These are phyloP conservation scores for Ceratocystis albifundus DNA, from an alignment of 2,329 filamentous ascomycete genomes.

Conservation along the genomic window DNA sequence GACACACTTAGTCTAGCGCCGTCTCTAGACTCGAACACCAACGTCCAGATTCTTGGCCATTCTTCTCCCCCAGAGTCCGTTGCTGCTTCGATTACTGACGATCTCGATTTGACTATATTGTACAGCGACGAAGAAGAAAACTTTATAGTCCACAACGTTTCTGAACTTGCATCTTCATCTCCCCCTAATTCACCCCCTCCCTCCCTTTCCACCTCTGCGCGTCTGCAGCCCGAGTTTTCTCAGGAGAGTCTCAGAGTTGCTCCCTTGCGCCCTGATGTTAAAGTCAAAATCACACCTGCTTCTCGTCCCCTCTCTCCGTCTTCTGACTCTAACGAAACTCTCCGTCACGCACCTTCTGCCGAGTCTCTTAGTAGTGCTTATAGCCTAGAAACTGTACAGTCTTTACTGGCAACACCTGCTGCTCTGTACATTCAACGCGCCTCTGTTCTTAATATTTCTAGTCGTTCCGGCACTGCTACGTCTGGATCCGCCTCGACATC, in stretches of 20 bases:
- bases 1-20: conserved; percentile 32
- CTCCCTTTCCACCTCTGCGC: conserved; percentile 15
- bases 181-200: conserved; percentile 18
- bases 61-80: conserved; percentile 38
- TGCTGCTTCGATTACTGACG: conserved; percentile 33
- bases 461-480: background rate
- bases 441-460: conserved; percentile 26
- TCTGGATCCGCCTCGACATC: conserved; percentile 13
- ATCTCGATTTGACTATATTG: conserved; percentile 41
- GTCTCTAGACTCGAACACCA: conserved; percentile 32
- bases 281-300: conserved; percentile 26
- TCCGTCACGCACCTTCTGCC: conserved; percentile 40
- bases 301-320: conserved; percentile 21
- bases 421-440: conserved; percentile 32
- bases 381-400: conserved; percentile 37
- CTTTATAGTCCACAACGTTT: conserved; percentile 24
- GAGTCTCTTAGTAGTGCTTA: conserved; percentile 46
- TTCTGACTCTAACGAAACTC: conserved; percentile 39
- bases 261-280: conserved; percentile 40
- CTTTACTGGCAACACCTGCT: conserved; percentile 33
- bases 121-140: conserved; percentile 23
- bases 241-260: conserved; percentile 50
- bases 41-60: conserved; percentile 42
- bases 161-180: conserved; percentile 26
- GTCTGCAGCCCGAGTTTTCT: conserved; percentile 39